Percentiles rank a stretch among this genome's conserved stretches.
Conservation (phyloP, 2,329 filamentous ascomycete species). For the Cladosporium sp. region DNA sequence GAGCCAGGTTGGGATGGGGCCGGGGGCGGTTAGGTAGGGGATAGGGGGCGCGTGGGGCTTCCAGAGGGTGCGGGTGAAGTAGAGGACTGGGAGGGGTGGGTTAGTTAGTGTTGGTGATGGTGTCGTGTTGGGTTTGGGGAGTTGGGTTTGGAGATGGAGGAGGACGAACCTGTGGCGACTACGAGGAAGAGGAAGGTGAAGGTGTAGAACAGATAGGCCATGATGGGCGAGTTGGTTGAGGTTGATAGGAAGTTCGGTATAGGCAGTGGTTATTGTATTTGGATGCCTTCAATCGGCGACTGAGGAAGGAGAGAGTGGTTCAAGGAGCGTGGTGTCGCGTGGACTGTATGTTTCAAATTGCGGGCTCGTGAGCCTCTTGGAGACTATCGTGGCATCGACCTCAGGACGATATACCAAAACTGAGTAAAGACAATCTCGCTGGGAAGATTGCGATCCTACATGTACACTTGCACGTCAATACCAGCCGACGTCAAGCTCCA, state of each 20-base stretch:
- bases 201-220: conserved; percentile 79
- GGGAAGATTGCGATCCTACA: neutral
- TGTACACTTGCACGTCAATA: neutral
- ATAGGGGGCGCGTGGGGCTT: conserved; percentile 60
- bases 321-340: conserved; percentile 3
- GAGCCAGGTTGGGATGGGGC: conserved; percentile 48
- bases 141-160: conserved; percentile 4
- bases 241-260: too few relatives aligned
- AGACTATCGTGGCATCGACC: neutral
- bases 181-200: conserved; percentile 68
- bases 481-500: conserved; percentile 4
- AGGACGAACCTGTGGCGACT: conserved; percentile 59
- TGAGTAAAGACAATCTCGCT: neutral
- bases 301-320: neutral
- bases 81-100: conserved; percentile 54
- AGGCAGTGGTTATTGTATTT: too few relatives aligned
- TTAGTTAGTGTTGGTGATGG: too few relatives aligned
- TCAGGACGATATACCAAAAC: neutral
- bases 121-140: conserved; percentile 13
- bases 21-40: conserved; percentile 46
- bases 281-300: neutral
- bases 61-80: conserved; percentile 78
- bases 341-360: neutral
- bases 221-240: conserved; percentile 36
- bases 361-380: neutral